Conservation (phyloP, 257 asterid species). For the Nicotiana benthamiana region DNA sequence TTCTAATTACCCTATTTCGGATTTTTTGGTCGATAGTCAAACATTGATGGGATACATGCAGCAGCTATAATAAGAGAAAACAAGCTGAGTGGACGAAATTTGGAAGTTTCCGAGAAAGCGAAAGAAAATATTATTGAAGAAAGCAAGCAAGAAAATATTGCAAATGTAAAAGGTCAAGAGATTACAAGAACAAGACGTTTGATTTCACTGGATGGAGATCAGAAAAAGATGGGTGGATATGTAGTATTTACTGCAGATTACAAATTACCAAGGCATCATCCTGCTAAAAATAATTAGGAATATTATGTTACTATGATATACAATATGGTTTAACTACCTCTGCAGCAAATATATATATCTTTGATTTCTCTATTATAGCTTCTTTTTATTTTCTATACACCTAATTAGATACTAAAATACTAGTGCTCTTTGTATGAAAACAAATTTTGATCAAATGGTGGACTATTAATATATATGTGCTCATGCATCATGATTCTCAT, state of each 20-base stretch:
- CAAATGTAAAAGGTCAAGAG: not conserved
- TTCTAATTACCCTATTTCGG: not conserved
- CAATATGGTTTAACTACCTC: no score
- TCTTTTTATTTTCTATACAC: no score
- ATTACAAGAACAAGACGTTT: no score
- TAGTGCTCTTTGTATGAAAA: not conserved
- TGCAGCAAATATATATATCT: no score
- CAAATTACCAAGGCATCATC: no score
- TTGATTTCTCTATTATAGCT: no score
- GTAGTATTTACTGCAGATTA: not conserved
- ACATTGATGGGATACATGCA: not conserved
- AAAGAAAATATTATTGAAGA: not conserved
- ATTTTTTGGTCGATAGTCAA: not conserved
- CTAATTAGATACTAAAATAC: not conserved
- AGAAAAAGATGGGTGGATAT: not conserved
- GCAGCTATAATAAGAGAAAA: not conserved
- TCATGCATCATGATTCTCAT: not conserved
- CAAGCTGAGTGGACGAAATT: no score
- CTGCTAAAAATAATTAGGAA: no score
- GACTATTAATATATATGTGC: not conserved
- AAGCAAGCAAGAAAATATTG: not conserved
- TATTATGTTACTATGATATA: no score
- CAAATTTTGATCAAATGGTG: not conserved
- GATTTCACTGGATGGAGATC: not conserved
- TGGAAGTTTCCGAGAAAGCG: not conserved